Percentiles rank a stretch among this genome's conserved stretches.
Conservation (phyloP, 768 basidiomycete genomes). For the Mycena leptocephala region DNA sequence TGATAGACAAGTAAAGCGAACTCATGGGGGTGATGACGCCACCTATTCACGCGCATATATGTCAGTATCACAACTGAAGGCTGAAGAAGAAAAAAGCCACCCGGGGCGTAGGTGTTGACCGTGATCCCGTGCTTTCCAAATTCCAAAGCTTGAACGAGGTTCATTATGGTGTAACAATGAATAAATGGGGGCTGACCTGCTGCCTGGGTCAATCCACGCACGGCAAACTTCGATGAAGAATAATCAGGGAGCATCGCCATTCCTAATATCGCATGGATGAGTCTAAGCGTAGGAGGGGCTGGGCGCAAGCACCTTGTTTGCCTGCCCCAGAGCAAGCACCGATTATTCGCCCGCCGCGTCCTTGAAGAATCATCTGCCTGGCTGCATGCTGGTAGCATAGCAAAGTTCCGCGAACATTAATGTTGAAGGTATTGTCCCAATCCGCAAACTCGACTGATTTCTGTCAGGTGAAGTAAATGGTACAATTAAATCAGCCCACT, state of each 20-base stretch:
- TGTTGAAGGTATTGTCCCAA: too few species aligned
- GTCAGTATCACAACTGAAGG: not conserved
- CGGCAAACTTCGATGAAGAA: conserved; percentile 53
- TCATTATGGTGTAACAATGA: not conserved
- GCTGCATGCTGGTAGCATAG: too few species aligned
- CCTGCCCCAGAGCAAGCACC: conserved; percentile 43
- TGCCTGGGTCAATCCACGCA: conserved; percentile 55
- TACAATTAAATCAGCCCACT: too few species aligned
- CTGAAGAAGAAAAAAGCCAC: not conserved
- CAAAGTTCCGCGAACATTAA: too few species aligned
- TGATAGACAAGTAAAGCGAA: not conserved
- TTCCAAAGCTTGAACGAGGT: conserved; percentile 18
- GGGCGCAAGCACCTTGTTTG: conserved; percentile 34
- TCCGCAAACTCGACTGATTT: too few species aligned
- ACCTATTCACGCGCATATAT: not conserved
- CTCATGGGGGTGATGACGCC: not conserved
- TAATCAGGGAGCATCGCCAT: conserved; percentile 38
- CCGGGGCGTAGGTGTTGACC: not conserved
- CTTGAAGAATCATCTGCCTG: conserved; percentile 44
- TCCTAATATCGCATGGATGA: conserved; percentile 25
- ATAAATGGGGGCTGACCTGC: conserved; percentile 11
- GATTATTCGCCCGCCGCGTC: conserved; percentile 48
- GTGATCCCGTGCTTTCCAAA: conserved; percentile 33
- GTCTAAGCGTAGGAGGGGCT: not conserved
- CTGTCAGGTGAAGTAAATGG: too few species aligned